Evolutionary conservation across 371 early-diverging fungal genomes (phyloP), one percentile per base, ranked within the genome.

Genomic region (Saksenaea oblongispora): DNA sequence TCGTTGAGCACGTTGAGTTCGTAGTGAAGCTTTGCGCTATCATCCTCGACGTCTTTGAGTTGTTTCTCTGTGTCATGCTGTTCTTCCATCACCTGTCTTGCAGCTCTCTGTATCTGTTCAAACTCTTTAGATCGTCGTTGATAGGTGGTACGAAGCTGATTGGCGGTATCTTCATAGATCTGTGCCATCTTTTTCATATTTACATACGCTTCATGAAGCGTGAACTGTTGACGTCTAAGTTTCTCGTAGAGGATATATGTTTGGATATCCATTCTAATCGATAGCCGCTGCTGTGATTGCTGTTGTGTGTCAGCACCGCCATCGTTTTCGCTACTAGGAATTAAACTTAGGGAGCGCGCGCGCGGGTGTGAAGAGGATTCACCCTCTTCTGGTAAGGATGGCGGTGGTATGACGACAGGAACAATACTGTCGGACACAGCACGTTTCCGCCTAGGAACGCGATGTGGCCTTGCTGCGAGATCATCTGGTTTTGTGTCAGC

Each of bases 1-100:
- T 82, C 82, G 28, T 76, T 78, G 39, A 82, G 47, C 11, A 76
- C 79, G 27, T 73, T 75, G 4, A 82, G 59, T 47, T 82, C 82
- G 54, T 82, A 82, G 39, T 76, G 77, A 2, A 78, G 60, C 47
- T 82, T 82, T 7, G 79, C 79, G 18, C 75, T 74, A 17, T 67
- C 63, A 26, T 78, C 77, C 58, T 82, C 82, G 28, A 74, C 69
- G 1, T 71, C 67, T 35, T 76, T 78, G 9, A 82, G 39, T 22
- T 66, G 55, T 26, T 47, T 41, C 18, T 80, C 81, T 10, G 72
- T 71, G 15, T 64, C 61, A 1, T 57, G 37, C 44, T 80, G 79
- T 31, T 78, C 75, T 2, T 75, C 73, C 60, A 76, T 69, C 22
- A 72, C 74, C 3, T 22, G 39, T 10, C 62, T 26, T 0, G 72